phyloP scores from a whole-genome alignment of 169 alveolate species.

The Plasmodium adleri region DNA sequence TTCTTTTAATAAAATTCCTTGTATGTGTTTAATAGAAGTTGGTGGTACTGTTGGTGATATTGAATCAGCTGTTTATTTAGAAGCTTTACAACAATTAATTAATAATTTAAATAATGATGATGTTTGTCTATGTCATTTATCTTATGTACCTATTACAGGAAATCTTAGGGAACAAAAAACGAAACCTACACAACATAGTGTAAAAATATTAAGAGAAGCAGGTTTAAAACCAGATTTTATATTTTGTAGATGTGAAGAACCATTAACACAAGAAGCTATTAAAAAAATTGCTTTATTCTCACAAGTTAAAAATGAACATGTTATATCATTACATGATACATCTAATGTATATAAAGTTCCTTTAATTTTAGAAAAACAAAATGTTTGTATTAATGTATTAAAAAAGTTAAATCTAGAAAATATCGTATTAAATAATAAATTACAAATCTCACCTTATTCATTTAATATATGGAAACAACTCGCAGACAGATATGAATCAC shows the following conservation, averaged over 20 bases:
- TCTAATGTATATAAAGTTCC: slow-evolving; percentile 86
- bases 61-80: slow-evolving; percentile 94
- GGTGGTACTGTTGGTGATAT: slow-evolving; percentile 99
- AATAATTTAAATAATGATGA: slow-evolving; percentile 88
- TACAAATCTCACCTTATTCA: slow-evolving; percentile 67
- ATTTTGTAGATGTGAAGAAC: slow-evolving; percentile 89
- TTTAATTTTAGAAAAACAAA: slow-evolving; percentile 86
- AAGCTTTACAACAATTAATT: slow-evolving; percentile 93
- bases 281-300: slow-evolving; percentile 89
- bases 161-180: slow-evolving; percentile 93
- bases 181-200: slow-evolving; percentile 96
- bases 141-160: slow-evolving; percentile 91
- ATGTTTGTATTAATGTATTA: slow-evolving; percentile 78
- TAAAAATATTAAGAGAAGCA: slow-evolving; percentile 88
- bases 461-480: slow-evolving; percentile 82
- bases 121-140: slow-evolving; percentile 90
- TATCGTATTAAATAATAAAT: slow-evolving; percentile 48
- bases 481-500: slow-evolving; percentile 65
- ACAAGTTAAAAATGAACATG: slow-evolving; percentile 88
- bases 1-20: slow-evolving; percentile 85
- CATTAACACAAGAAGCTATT: slow-evolving; percentile 83
- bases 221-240: slow-evolving; percentile 90
- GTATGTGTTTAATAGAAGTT: slow-evolving; percentile 95
- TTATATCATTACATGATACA: slow-evolving; percentile 73
- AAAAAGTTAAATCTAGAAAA: slow-evolving; percentile 70